These are phyloP conservation scores for Dactylonectria macrodidyma DNA, from an alignment of 2,329 filamentous ascomycete genomes.

Conservation along the genomic window DNA sequence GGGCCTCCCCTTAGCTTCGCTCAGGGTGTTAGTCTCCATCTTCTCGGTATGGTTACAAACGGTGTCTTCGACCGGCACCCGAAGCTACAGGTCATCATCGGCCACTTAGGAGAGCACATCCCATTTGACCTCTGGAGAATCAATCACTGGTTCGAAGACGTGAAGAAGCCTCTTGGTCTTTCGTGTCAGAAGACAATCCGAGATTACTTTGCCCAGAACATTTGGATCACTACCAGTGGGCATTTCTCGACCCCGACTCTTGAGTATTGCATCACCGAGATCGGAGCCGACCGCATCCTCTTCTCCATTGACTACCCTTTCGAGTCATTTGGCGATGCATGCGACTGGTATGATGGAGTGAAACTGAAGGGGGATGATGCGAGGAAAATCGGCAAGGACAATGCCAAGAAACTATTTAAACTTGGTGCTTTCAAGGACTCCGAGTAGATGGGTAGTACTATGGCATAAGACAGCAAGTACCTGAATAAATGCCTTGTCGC, in stretches of 20 bases:
- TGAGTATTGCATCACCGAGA: slow-evolving; percentile 63
- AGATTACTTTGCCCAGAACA: slow-evolving; percentile 68
- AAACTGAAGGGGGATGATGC: slow-evolving; percentile 53
- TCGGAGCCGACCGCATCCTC: slow-evolving; percentile 65
- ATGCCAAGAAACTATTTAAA: slow-evolving; percentile 60
- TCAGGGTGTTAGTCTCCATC: slow-evolving; percentile 71
- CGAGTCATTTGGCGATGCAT: slow-evolving; percentile 61
- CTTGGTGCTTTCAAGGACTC: slow-evolving; percentile 53
- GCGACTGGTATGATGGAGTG: slow-evolving; percentile 58
- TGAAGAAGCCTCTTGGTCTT: slow-evolving; percentile 65
- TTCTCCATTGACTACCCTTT: slow-evolving; percentile 70
- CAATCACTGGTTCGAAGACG: slow-evolving; percentile 70
- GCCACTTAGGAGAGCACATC: slow-evolving; percentile 65
- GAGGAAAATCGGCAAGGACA: slow-evolving; percentile 60
- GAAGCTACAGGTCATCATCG: slow-evolving; percentile 61
- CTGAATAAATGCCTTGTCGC: neutral
- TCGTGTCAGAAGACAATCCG: slow-evolving; percentile 64
- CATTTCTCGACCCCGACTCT: slow-evolving; percentile 69
- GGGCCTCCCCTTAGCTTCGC: slow-evolving; percentile 73
- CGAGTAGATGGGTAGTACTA: slow-evolving; percentile 5
- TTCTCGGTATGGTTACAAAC: slow-evolving; percentile 65
- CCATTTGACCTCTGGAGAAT: slow-evolving; percentile 66
- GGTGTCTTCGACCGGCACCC: slow-evolving; percentile 66
- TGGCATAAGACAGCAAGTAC: neutral
- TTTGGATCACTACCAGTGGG: slow-evolving; percentile 71